Base-by-base conservation (phyloP, 78 protist genomes). In the Diacronema lutheri region DNA sequence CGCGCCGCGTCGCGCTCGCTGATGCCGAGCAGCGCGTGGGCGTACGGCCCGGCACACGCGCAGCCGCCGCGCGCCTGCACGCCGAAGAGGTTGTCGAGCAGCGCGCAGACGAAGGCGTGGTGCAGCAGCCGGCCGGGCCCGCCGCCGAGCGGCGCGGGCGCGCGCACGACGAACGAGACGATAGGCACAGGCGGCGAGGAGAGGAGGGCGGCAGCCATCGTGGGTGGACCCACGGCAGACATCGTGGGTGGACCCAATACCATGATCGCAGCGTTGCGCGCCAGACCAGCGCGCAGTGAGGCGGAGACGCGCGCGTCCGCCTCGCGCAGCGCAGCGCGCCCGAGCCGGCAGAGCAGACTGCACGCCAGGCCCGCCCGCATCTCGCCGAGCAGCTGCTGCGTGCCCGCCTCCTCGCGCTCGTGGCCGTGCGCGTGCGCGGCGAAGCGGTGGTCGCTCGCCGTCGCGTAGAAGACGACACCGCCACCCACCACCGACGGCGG, bases 21-120 rank as follows among this genome's bases (percentile, higher is more conserved):
- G 56, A 95, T 74, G 37, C 94, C 95, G 38, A 95, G 85, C 61
- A 95, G 89, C n/a, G 62, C 35, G 35, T 86, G 90, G 12, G 91
- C 93, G 80, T 94, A 94, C 4, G 97, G 97, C 4, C 98, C 97
- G 31, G 98, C 97, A 61, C 98, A 96, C 56, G 90, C 87, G 84
- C 98, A 96, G 46, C 98, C 97, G 40, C 92, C 91, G 55, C 97
- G 89, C 33, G 81, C 90, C 89, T 96, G 98, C 35, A 96, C 90
- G 77, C 98, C 98, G 89, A 94, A 96, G 46, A 96, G 82, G 86
- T 96, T 97, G 85, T 93, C 93, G 65, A 96, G 90, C 26, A 96
- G 86, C n/a, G 83, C 62, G 31, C 88, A 25, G 41, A 93, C 90
- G 91, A 89, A 93, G 85, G 89, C 86, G 88, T 94, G 86, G 88